Percentiles rank a stretch among this genome's conserved stretches.
These are phyloP conservation scores for Nissolia schottii DNA, from an alignment of 306 rosid genomes.

Conservation along the genomic window DNA sequence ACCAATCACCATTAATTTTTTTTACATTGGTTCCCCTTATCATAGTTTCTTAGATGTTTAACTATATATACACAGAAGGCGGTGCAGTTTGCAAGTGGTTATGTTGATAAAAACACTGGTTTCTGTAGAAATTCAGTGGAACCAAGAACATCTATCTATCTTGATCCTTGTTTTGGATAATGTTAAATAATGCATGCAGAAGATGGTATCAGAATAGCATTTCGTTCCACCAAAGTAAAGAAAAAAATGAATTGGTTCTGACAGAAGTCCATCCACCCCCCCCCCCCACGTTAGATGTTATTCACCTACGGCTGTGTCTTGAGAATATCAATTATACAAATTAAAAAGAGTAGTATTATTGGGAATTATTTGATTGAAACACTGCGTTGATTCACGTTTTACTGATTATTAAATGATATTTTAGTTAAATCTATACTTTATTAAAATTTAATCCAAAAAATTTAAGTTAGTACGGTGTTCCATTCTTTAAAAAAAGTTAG, in stretches of 20 bases:
- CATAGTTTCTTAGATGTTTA: neutral
- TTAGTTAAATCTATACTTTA: too few species aligned
- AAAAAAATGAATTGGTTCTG: neutral
- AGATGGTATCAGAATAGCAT: neutral
- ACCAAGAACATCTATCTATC: neutral
- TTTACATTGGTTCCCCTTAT: neutral
- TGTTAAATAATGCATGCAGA: constrained; percentile 7
- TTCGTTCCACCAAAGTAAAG: neutral
- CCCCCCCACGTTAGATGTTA: neutral
- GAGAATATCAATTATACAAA: neutral
- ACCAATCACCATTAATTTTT: neutral
- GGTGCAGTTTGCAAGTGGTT: neutral
- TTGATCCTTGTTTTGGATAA: constrained; percentile 5
- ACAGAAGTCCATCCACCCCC: neutral
- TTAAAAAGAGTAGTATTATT: too few species aligned
- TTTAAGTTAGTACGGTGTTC: too few species aligned
- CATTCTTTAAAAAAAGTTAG: too few species aligned
- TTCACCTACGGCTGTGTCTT: too few species aligned
- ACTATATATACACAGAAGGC: neutral
- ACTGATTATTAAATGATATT: too few species aligned
- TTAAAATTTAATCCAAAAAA: too few species aligned
- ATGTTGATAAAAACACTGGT: neutral
- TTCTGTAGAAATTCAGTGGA: constrained; percentile 13
- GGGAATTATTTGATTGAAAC: too few species aligned
- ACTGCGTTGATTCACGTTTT: too few species aligned